These are phyloP conservation scores for Phylloporus rhodoxanthus DNA, from an alignment of 768 basidiomycete genomes.

Conservation along the genomic window DNA sequence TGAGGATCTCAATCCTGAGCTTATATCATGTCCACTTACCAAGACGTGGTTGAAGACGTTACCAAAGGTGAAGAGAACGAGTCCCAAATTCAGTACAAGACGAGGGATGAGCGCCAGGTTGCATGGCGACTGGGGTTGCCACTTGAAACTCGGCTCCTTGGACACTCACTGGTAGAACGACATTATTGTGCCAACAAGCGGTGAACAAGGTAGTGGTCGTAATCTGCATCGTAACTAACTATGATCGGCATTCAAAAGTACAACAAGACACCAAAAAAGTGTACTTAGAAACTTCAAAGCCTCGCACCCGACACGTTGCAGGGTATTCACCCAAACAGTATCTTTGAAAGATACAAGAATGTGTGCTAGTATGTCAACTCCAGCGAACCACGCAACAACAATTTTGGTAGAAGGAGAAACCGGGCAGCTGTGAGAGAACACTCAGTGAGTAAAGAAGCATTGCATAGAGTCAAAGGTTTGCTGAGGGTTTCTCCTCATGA, in stretches of 20 bases:
- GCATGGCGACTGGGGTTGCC: slow-evolving; percentile 22
- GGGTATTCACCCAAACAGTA: neutral
- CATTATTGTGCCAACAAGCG: neutral
- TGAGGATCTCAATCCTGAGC: slow-evolving; percentile 2
- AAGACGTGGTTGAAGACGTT: neutral
- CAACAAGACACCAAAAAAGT: neutral
- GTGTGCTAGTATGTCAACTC: neutral
- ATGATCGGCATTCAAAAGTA: too few species aligned
- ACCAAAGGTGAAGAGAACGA: slow-evolving; percentile 10
- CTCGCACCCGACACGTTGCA: too few species aligned
- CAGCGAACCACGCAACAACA: neutral
- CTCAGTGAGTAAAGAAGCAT: neutral
- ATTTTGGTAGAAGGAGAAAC: neutral
- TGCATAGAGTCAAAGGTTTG: too few species aligned
- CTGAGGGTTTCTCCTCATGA: slow-evolving; percentile 41
- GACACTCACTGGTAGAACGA: neutral
- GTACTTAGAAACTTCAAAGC: neutral
- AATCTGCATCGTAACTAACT: slow-evolving; percentile 1
- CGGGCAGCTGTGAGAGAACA: neutral
- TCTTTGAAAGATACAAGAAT: neutral
- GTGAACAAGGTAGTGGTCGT: slow-evolving; percentile 22
- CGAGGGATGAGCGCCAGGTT: slow-evolving; percentile 8
- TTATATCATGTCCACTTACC: slow-evolving; percentile 22
- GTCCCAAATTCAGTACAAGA: slow-evolving; percentile 23
- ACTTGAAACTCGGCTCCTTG: neutral